These are phyloP conservation scores for Hydnomerulius pinastri DNA, from an alignment of 768 basidiomycete species.

Conservation along the genomic window DNA sequence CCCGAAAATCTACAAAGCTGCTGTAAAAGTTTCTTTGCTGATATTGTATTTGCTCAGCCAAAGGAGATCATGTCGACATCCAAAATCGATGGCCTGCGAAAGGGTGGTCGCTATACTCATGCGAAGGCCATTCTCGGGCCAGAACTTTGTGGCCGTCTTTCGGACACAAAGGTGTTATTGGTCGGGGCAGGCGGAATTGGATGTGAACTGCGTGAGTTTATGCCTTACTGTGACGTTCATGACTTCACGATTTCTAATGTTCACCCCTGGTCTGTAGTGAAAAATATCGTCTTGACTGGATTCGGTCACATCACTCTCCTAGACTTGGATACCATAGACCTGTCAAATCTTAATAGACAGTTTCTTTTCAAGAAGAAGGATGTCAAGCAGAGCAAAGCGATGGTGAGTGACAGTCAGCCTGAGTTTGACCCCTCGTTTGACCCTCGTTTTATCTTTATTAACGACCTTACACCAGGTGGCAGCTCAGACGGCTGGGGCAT, in stretches of 20 bases:
- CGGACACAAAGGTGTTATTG: constrained; percentile 72
- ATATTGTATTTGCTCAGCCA: neutral
- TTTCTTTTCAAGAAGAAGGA: constrained; percentile 97
- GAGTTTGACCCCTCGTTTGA: neutral
- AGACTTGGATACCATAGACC: constrained; percentile 97
- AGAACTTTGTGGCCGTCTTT: constrained; percentile 61
- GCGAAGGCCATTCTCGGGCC: constrained; percentile 80
- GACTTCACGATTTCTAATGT: neutral
- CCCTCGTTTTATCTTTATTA: neutral
- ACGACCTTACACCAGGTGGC: constrained; percentile 55
- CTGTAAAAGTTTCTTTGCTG: neutral
- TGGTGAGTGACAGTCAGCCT: constrained; percentile 49
- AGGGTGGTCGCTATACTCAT: constrained; percentile 50
- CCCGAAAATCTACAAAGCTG: too few relatives aligned
- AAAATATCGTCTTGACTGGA: constrained; percentile 91
- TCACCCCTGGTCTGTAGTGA: constrained; percentile 61
- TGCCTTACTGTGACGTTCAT: neutral
- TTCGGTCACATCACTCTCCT: constrained; percentile 92
- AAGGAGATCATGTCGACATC: constrained; percentile 3
- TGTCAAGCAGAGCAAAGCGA: constrained; percentile 93
- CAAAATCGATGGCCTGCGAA: constrained; percentile 11
- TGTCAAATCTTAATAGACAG: constrained; percentile 96
- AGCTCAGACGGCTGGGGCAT: constrained; percentile 76
- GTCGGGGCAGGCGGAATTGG: constrained; percentile 98
- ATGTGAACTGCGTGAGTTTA: constrained; percentile 82